phyloP scores from a whole-genome alignment of 805 yeast species.

The Ogataea corticis region DNA sequence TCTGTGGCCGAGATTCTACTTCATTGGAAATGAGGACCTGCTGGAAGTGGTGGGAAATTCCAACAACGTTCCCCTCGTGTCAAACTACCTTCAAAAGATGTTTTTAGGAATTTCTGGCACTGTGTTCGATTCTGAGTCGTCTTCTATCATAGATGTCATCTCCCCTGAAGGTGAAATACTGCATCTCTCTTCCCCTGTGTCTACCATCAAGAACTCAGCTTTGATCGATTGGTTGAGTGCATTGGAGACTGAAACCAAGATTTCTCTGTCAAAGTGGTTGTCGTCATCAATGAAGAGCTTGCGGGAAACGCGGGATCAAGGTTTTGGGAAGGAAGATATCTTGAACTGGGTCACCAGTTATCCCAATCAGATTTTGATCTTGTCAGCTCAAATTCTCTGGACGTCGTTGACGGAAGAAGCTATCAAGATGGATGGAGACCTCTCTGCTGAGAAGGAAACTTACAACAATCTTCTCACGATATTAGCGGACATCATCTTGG shows the following conservation, averaged over 20 bases:
- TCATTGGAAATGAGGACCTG: slow-evolving; percentile 88
- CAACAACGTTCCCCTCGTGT: slow-evolving; percentile 44
- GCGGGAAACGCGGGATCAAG: slow-evolving; percentile 11
- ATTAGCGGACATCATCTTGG: slow-evolving; percentile 36
- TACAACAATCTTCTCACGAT: slow-evolving; percentile 7
- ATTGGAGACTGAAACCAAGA: slow-evolving; percentile 55
- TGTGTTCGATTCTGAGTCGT: slow-evolving; percentile 29
- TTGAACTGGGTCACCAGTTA: slow-evolving; percentile 37
- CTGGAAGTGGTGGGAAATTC: slow-evolving; percentile 77
- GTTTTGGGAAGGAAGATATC: slow-evolving; percentile 15
- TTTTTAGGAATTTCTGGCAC: slow-evolving; percentile 62
- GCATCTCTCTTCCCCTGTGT: slow-evolving; percentile 42
- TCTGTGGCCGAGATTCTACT: slow-evolving; percentile 77
- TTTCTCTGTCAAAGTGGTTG: slow-evolving; percentile 44
- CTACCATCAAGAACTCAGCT: slow-evolving; percentile 40
- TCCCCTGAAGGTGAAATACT: slow-evolving; percentile 72
- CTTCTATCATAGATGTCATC: slow-evolving; percentile 39
- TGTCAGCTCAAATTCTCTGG: slow-evolving; percentile 61
- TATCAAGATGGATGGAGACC: neutral
- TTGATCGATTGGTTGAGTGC: slow-evolving; percentile 62
- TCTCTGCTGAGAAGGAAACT: slow-evolving; percentile 17
- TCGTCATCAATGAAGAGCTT: slow-evolving; percentile 34
- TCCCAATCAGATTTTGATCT: slow-evolving; percentile 58
- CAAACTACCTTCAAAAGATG: slow-evolving; percentile 67
- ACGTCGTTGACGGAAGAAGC: slow-evolving; percentile 42